A percentile compares a stretch with the other conserved stretches of the same genome.
Evolutionary conservation across 768 basidiomycete genomes (phyloP).

Genomic region (Auricularia heimuer): DNA sequence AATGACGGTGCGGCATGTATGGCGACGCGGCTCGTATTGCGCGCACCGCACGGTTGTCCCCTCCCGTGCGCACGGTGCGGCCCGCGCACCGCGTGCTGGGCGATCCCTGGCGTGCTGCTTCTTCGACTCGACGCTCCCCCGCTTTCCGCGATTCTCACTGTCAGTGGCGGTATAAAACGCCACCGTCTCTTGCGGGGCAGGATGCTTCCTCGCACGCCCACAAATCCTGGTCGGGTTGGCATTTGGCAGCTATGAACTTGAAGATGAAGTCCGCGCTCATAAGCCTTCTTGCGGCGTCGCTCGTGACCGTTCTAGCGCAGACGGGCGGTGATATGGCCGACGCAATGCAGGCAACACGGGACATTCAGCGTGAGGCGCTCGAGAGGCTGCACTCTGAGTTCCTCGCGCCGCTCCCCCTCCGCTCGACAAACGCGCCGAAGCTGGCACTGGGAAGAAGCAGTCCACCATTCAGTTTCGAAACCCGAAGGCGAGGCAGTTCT

Average conservation of each 20-base stretch:
- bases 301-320: not conserved
- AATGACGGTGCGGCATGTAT: no score
- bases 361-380: slow-evolving; percentile 39
- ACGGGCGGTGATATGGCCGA: slow-evolving; percentile 2
- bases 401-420: slow-evolving; percentile 21
- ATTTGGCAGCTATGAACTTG: not conserved
- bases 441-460: not conserved
- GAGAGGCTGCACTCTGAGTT: slow-evolving; percentile 28
- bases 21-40: no score
- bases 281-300: not conserved
- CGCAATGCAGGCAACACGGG: slow-evolving; percentile 32
- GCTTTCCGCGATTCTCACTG: no score
- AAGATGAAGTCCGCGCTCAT: not conserved
- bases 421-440: slow-evolving; percentile 11
- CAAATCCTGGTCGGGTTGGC: no score
- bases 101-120: no score
- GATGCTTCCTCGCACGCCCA: no score
- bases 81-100: no score
- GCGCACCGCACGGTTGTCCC: no score
- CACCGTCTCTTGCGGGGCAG: no score
- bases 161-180: no score
- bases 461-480: slow-evolving; percentile 10
- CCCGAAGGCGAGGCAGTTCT: slow-evolving; percentile 27
- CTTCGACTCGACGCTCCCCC: no score
- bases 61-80: no score